Evolutionary conservation across 1,284 basidiomycete species (phyloP), one percentile per base, ranked within the genome.

Genomic region (Ganoderma lingzhi): DNA sequence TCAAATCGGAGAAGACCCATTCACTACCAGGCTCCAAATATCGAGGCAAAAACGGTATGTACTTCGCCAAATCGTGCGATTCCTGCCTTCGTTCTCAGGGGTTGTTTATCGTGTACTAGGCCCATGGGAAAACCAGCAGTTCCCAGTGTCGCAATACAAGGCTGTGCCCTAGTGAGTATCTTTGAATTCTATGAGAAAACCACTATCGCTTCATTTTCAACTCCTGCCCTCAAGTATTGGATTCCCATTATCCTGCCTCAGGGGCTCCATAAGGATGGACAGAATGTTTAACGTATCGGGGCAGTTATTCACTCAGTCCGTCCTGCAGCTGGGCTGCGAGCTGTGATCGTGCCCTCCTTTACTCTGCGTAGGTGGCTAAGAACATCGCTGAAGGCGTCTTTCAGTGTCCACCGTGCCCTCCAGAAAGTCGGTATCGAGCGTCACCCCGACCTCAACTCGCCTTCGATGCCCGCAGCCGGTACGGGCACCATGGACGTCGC

Each of bases 1-100:
- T 76, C 10, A 83, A 79, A 67, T 78, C 79, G 0, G 80, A 84
- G 69, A 71, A 71, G 9, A 68, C 71, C 0, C 61, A 68, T 30
- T 62, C 64, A 37, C 66, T 65, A 53, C 66, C 68, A 15, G 62
- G n/a, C 6, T 61, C 55, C 51, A 63, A 53, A 60, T 63, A 56
- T 8, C 72, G 74, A 19, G 73, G 72, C 10, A 68, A 41, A 10
- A 62, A 70, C 12, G 77, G 76, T 78, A 61, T 65, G 30, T 32
- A n/a, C 19, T 58, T 19, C 12, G 8, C 41, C 10, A 19, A 15
- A 35, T 42, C 32, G 9, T 32, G n/a, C 39, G 9, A 2, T 19
- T 5, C 17, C 10, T 6, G 42, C 3, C 9, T 8, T 35, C 32
- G 30, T n/a, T 9, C 32, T 30, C 19, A 59, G n/a, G 30, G 53